Evolutionary conservation across 2,329 filamentous ascomycete genomes (phyloP).

Genomic region (Colletotrichum limetticola): DNA sequence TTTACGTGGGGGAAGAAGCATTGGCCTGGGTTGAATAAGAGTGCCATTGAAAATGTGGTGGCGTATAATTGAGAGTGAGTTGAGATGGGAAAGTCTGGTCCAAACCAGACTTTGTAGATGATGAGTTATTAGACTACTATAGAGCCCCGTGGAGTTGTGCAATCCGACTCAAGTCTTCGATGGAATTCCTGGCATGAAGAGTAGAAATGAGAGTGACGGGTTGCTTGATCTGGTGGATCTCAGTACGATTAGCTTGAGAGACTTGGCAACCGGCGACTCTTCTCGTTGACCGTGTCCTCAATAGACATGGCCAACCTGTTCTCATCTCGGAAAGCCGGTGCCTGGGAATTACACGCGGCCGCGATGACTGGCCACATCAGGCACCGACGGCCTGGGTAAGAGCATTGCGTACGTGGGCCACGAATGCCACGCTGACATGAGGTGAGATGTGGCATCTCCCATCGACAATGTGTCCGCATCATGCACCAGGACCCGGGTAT

Average conservation of each 20-base stretch:
- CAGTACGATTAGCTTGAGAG: too few species aligned
- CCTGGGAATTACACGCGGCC: not conserved
- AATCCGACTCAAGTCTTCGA: not conserved
- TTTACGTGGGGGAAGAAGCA: constrained; percentile 28
- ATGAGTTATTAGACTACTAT: not conserved
- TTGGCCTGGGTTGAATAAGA: constrained; percentile 30
- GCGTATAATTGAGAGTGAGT: constrained; percentile 2
- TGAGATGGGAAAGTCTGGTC: not conserved
- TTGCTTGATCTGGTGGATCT: not conserved
- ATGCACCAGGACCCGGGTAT: not conserved
- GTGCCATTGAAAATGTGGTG: constrained; percentile 22
- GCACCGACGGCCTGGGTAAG: not conserved
- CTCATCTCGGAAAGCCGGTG: not conserved
- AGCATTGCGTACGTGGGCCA: not conserved
- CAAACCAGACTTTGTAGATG: not conserved
- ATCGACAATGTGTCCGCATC: not conserved
- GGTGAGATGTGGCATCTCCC: not conserved
- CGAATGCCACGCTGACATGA: not conserved
- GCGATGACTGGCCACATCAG: not conserved
- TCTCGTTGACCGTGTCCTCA: not conserved
- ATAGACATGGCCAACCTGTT: not conserved
- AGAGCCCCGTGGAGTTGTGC: too few species aligned
- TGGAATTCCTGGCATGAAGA: not conserved
- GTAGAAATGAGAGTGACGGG: not conserved
- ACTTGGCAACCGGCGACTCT: not conserved